Percentiles rank a stretch among this genome's conserved stretches.
These are phyloP conservation scores for Fistulifera pelliculosa DNA, from an alignment of 108 stramenopile species.

Conservation along the genomic window DNA sequence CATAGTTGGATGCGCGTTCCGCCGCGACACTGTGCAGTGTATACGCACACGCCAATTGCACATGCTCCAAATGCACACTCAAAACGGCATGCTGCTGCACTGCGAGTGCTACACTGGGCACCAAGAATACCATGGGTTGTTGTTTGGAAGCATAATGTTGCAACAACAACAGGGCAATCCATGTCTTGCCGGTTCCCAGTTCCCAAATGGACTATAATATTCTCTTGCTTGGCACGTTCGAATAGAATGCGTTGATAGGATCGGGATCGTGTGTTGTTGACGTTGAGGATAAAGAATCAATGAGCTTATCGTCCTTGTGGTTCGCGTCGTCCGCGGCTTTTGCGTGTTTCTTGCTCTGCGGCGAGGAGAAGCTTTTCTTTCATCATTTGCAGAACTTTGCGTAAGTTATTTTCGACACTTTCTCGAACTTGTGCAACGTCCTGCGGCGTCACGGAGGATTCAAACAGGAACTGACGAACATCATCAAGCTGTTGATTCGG, in stretches of 20 bases:
- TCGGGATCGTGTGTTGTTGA: constrained; percentile 13
- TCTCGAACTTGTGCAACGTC: no score
- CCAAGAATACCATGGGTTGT: constrained; percentile 49
- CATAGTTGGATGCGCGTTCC: constrained; percentile 23
- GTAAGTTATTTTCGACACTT: no score
- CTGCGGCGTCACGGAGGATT: no score
- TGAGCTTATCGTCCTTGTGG: no score
- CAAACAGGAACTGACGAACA: no score
- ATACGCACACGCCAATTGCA: constrained; percentile 31
- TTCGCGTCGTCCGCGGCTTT: no score
- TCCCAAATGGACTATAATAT: constrained; percentile 54
- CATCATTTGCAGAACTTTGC: no score
- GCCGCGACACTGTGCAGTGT: neutral
- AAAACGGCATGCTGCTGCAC: constrained; percentile 47
- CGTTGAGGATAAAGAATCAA: no score
- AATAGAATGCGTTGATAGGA: constrained; percentile 42
- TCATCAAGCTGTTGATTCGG: no score
- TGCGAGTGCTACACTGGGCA: constrained; percentile 54
- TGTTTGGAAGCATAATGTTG: constrained; percentile 12
- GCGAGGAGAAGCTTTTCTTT: no score
- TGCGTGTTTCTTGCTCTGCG: no score
- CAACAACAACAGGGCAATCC: constrained; percentile 50
- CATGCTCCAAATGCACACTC: constrained; percentile 35
- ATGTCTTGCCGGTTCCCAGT: constrained; percentile 55
- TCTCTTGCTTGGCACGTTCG: constrained; percentile 35